Conservation (phyloP, 495 filamentous ascomycete genomes). For the Talaromyces proteolyticus region DNA sequence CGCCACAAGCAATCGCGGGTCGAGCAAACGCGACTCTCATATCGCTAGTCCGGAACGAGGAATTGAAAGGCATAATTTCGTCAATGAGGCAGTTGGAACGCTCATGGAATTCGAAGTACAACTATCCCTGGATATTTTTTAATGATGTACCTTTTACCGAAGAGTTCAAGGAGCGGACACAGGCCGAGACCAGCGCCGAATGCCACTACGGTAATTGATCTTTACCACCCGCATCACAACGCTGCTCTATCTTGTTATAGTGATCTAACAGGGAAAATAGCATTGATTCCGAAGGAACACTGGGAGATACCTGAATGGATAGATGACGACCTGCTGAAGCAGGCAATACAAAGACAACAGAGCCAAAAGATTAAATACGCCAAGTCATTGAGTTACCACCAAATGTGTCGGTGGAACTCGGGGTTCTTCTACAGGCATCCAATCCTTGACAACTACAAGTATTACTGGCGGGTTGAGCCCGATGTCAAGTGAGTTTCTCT, state of each 20-base stretch:
- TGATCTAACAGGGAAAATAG: constrained; percentile 29
- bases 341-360: constrained; percentile 74
- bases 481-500: constrained; percentile 61
- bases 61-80: constrained; percentile 76
- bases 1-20: constrained; percentile 26
- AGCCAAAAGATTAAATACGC: constrained; percentile 88
- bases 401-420: constrained; percentile 99
- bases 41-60: constrained; percentile 85
- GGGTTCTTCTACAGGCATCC: constrained; percentile 97
- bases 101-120: constrained; percentile 98
- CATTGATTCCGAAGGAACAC: constrained; percentile 87
- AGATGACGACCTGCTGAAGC: constrained; percentile 73
- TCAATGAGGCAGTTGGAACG: constrained; percentile 88
- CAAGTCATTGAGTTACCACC: constrained; percentile 82
- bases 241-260: neutral
- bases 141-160: constrained; percentile 94
- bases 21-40: constrained; percentile 91
- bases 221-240: too few relatives aligned
- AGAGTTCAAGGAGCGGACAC: constrained; percentile 82
- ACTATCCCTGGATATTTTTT: constrained; percentile 99
- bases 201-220: constrained; percentile 64
- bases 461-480: constrained; percentile 99
- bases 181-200: constrained; percentile 75
- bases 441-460: constrained; percentile 71
- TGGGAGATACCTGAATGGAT: constrained; percentile 94